Base-by-base conservation (phyloP, 176 grass and related monocot genomes). In the Carex cristatella region DNA sequence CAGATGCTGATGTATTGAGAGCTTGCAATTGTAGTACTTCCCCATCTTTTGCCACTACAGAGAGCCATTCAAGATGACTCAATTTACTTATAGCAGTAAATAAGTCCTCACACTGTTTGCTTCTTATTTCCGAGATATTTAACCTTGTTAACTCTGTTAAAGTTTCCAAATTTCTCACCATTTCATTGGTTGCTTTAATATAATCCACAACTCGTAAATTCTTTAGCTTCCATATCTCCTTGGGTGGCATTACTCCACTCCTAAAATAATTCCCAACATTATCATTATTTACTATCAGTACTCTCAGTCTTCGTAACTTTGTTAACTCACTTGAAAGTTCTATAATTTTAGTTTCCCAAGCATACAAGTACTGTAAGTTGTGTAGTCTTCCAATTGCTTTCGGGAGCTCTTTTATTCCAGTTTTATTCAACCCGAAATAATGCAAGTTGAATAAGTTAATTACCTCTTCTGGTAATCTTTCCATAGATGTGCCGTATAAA, bases 371-470 rank as follows among this genome's bases (percentile, higher is more conserved):
- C 9, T 31, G 27, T 65, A 65, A 5, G 28, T 65, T 65, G 32
- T 33, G 28, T 0, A 65, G 27, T 33, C 28, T 65, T 32, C 28
- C 49, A 19, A 88, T 80, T 61, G 87, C 80, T n/a, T 61, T 83
- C 9, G 87, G 82, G 18, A 88, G 62, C 31, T 79, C 38, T 31
- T 23, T 88, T 31, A 65, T 65, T 65, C 79, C 84, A 61, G 73
- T 85, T 12, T 69, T 38, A 58, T 23, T 85, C 61, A 88, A 85
- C 28, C 87, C 87, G 8, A 88, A 77, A 67, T 71, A 88, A 5
- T n/a, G 61, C 33, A 85, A 13, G 42, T 88, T 88, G 82, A 85
- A 88, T 27, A 88, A 72, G 53, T 77, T 31, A 27, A 57, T 68
- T 65, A 88, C 53, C 42, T 81, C 62, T 79, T 79, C 62, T 32